A percentile compares a stretch with the other conserved stretches of the same genome.
These are phyloP conservation scores for Naganishia sp. DNA, from an alignment of 1,284 basidiomycete species.

Conservation along the genomic window DNA sequence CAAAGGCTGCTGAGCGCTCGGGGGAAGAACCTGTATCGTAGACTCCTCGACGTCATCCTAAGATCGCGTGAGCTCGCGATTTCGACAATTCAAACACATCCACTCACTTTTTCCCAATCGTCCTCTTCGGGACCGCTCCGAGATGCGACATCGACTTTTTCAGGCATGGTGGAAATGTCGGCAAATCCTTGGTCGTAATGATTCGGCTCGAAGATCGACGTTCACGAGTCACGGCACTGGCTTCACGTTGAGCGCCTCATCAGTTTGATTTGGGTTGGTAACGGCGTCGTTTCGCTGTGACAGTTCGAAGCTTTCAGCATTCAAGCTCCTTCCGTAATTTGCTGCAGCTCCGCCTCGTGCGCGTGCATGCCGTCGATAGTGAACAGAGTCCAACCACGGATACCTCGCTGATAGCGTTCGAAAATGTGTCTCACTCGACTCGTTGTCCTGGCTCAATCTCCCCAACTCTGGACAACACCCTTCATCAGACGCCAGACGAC, in stretches of 20 bases:
- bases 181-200: no score
- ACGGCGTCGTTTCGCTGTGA: not conserved
- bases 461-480: not conserved
- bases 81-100: no score
- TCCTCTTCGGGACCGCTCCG: conserved; percentile 4
- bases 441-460: not conserved
- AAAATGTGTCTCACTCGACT: conserved; percentile 16
- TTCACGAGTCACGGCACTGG: not conserved
- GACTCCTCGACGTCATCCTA: conserved; percentile 17
- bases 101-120: conserved; percentile 21
- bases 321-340: no score
- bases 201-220: not conserved
- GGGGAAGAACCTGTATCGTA: not conserved
- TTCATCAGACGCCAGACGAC: no score
- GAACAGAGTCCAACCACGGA: no score
- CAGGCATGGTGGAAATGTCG: not conserved
- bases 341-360: no score
- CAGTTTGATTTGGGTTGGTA: not conserved
- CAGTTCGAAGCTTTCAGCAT: no score
- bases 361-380: no score
- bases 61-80: no score
- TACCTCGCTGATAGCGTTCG: not conserved
- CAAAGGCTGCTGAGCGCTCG: not conserved
- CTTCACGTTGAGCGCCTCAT: conserved; percentile 10
- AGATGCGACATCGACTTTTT: not conserved